Percentiles rank a stretch among this genome's conserved stretches.
phyloP scores from a whole-genome alignment of 2,329 filamentous ascomycete genomes.

The Ophiostoma himal-ulmi region DNA sequence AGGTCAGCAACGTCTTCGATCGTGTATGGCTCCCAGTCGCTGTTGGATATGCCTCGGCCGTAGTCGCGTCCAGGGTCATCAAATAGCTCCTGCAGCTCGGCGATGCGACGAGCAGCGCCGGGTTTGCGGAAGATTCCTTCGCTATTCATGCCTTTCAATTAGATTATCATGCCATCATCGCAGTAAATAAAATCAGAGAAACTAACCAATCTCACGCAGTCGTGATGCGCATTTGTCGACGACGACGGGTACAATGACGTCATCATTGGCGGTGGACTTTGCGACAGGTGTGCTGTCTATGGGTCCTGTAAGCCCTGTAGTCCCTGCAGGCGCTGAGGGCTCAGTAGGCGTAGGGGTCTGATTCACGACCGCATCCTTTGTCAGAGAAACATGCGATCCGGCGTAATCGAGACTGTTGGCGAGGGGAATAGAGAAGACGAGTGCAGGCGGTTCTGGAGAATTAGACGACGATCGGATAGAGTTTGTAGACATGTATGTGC shows the following conservation, averaged over 20 bases:
- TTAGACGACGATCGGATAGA: too few species aligned
- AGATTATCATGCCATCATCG: neutral
- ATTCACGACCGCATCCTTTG: neutral
- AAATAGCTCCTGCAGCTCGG: slow-evolving; percentile 15
- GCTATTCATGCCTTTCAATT: neutral
- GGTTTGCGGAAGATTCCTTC: slow-evolving; percentile 10
- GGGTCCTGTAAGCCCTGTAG: neutral
- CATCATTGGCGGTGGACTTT: neutral
- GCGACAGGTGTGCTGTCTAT: neutral
- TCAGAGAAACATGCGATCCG: neutral
- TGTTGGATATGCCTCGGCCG: neutral
- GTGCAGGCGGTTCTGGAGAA: slow-evolving; percentile 5
- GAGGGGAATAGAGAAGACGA: slow-evolving; percentile 11
- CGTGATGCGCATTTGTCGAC: slow-evolving; percentile 8
- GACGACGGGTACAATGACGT: slow-evolving; percentile 14
- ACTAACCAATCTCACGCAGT: neutral
- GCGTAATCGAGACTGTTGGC: slow-evolving; percentile 10
- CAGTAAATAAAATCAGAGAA: too few species aligned
- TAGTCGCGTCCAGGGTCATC: slow-evolving; percentile 4
- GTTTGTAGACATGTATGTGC: neutral
- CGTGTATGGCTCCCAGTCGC: slow-evolving; percentile 14
- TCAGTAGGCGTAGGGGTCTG: neutral
- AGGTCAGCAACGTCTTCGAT: slow-evolving; percentile 11
- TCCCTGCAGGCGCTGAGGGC: neutral
- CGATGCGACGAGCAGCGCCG: slow-evolving; percentile 11